A percentile compares a stretch with the other conserved stretches of the same genome.
Conservation (phyloP, 768 basidiomycete species). For the Cystobasidium onofrii region DNA sequence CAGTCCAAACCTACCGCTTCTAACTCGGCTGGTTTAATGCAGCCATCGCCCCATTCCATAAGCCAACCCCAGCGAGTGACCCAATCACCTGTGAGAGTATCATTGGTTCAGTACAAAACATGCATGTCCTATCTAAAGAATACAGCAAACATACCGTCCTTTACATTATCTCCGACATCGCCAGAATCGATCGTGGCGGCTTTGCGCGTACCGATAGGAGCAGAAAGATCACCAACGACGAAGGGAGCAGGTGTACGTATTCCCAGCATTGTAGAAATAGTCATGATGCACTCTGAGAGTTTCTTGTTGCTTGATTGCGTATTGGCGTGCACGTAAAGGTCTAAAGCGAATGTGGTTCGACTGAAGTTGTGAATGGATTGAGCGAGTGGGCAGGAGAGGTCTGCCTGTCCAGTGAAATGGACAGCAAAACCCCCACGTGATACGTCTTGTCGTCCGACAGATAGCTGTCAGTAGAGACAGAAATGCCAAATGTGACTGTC, state of each 20-base stretch:
- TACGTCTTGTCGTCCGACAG: no score
- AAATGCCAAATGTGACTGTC: no score
- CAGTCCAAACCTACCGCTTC: conserved; percentile 17
- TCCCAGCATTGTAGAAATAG: not conserved
- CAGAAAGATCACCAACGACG: conserved; percentile 25
- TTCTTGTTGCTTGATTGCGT: not conserved
- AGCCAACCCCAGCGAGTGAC: conserved; percentile 23
- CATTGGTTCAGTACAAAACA: not conserved
- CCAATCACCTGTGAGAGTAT: not conserved
- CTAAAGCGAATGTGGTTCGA: no score
- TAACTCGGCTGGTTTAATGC: conserved; percentile 11
- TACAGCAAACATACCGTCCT: not conserved
- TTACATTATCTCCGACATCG: not conserved
- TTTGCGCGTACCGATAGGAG: not conserved
- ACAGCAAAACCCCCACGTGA: no score
- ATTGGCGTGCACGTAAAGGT: no score
- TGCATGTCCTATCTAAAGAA: no score
- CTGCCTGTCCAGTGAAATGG: no score
- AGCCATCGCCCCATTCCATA: conserved; percentile 20
- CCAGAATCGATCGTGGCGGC: not conserved
- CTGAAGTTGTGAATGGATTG: no score
- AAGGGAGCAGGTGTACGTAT: not conserved
- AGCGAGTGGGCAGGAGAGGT: no score
- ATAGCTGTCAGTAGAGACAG: no score
- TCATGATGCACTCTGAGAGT: not conserved